These are phyloP conservation scores for Pseudocercospora cruenta DNA, from an alignment of 2,329 filamentous ascomycete species.

Conservation along the genomic window DNA sequence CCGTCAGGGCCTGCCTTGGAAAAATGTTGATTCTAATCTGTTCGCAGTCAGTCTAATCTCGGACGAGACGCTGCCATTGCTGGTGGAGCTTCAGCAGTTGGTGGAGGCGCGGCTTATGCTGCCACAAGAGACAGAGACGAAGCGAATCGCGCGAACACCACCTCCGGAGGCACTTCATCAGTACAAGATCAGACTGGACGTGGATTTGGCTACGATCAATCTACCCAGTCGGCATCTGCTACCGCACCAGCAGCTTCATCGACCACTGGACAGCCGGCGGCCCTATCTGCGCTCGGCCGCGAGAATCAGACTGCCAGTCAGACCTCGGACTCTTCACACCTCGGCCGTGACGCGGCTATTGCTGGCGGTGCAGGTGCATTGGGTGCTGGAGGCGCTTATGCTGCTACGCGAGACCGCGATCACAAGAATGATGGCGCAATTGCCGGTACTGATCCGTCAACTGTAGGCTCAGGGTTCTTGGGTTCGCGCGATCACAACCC, in stretches of 20 bases:
- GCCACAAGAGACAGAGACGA: constrained; percentile 7
- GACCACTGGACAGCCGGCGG: background rate
- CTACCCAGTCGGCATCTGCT: constrained; percentile 5
- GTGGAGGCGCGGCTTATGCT: constrained; percentile 19
- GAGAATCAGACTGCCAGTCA: background rate
- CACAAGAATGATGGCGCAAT: constrained; percentile 3
- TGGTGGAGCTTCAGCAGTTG: constrained; percentile 35
- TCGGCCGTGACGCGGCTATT: constrained; percentile 40
- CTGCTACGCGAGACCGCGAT: constrained; percentile 11
- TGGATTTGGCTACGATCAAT: background rate
- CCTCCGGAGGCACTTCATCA: constrained; percentile 1
- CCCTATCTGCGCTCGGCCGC: background rate
- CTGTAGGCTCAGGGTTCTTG: constrained; percentile 1
- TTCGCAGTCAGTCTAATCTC: background rate
- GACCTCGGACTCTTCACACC: constrained; percentile 25
- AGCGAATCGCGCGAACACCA: background rate
- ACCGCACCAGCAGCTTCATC: background rate
- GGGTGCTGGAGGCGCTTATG: constrained; percentile 30
- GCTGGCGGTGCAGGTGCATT: constrained; percentile 38
- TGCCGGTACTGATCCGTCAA: background rate
- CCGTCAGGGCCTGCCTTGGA: background rate
- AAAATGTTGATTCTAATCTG: background rate
- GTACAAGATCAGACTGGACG: background rate
- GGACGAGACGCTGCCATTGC: constrained; percentile 26
- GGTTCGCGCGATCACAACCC: constrained; percentile 8